Base-by-base conservation (phyloP, 1,284 basidiomycete species). In the Microbotryum violaceum region DNA sequence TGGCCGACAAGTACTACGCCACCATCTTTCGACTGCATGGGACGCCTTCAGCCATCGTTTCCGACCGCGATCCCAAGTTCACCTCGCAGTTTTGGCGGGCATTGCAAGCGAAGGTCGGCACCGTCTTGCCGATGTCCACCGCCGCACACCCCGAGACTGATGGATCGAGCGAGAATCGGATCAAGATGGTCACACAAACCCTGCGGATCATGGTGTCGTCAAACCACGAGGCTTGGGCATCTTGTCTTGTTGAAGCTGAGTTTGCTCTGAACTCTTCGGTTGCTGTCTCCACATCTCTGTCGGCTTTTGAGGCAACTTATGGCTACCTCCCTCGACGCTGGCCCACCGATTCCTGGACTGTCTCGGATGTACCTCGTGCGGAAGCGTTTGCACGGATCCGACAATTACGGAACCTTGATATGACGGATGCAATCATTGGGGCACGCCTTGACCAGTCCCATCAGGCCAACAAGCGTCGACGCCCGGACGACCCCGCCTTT, bases 41-140 rank as follows among this genome's bases (percentile, higher is more conserved):
- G 8, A 56, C 80, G 1, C 79, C 75, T 0, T 61, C 67, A 7
- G 61, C 63, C 0, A 79, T 83, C 33, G 67, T 81, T 5, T 76
- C 74, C 29, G 76, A 81, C 60, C 68, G 77, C 4, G 78, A 81
- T 59, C 66, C 66, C 0, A 64, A 77, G 9, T 82, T 81, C 64
- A 78, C 77, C 0, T 71, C 74, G n/a, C 37, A 54, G n/a, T 77
- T 81, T 64, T 82, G 80, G 79, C 72, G 65, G 9, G 59, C 73
- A 1, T 61, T 81, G 0, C 67, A 78, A 57, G 54, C 68, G 23
- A 66, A 79, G 1, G 69, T 77, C 1, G 74, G 76, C 0, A 70
- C 74, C 8, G 70, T 77, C 50, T 67, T 80, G 0, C 48, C 47
- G 18, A 56, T 70, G 42, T 71, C 68, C 4, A 71, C 71, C 0